Evolutionary conservation across 208 protist species (phyloP).

Genomic region (Lotmaria passim): DNA sequence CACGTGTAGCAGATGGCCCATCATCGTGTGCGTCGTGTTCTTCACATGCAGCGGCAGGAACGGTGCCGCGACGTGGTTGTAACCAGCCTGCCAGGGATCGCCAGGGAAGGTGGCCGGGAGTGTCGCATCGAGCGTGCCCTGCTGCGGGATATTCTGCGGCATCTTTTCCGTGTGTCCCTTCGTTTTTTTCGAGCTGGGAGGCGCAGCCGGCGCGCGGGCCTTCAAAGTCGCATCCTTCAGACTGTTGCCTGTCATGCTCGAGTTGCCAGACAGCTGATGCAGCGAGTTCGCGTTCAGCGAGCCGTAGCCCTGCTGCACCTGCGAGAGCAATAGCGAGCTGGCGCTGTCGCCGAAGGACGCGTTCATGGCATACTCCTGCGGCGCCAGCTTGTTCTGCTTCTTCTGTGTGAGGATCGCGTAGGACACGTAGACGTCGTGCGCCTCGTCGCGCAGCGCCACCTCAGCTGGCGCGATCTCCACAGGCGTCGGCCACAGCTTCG

Average conservation of each 20-base stretch:
- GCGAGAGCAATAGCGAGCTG: conserved; percentile 54
- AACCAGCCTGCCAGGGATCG: conserved; percentile 70
- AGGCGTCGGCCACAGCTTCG: conserved; percentile 80
- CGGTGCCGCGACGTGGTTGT: conserved; percentile 64
- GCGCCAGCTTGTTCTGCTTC: conserved; percentile 64
- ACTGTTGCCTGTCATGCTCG: conserved; percentile 51
- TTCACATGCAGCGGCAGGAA: conserved; percentile 59
- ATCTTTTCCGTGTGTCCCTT: conserved; percentile 31
- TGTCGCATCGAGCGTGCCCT: conserved; percentile 34
- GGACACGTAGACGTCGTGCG: conserved; percentile 77
- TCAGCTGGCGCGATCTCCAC: conserved; percentile 77
- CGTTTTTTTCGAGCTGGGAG: conserved; percentile 14
- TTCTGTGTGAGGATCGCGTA: conserved; percentile 75
- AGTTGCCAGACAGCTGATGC: conserved; percentile 58
- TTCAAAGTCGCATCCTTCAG: conserved; percentile 21
- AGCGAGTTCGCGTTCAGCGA: conserved; percentile 86
- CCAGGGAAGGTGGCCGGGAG: conserved; percentile 21
- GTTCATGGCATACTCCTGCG: conserved; percentile 45
- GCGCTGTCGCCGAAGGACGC: conserved; percentile 49
- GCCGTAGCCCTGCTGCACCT: conserved; percentile 80
- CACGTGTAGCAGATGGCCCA: conserved; percentile 62
- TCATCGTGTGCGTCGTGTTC: conserved; percentile 51
- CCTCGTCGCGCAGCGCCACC: conserved; percentile 64
- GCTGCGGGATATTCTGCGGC: conserved; percentile 43
- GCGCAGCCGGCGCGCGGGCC: neutral